Base-by-base conservation (phyloP, 441 rosid genomes). In the Iberis amara region DNA sequence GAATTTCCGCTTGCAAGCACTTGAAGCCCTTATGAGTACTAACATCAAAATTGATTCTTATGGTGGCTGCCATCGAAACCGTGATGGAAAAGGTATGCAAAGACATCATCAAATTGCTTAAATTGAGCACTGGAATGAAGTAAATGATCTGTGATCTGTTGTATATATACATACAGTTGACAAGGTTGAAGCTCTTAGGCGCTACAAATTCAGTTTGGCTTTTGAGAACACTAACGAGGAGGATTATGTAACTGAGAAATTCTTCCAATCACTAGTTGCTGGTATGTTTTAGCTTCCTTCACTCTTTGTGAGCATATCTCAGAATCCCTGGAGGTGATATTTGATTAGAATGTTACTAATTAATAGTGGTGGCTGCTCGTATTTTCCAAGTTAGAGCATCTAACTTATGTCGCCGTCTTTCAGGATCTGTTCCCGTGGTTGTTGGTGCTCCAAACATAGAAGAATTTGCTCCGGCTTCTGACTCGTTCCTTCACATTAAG, bases 141-240 rank as follows among this genome's bases (percentile, higher is more conserved):
- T 30, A 30, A 5, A 30, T 30, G 33, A 30, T 30, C 8, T 30
- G 33, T 57, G 35, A 62, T 55, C 30, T 54, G 21, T 46, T 24
- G n/a, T 5, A 0, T 18, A 13, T 40, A 23, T 30, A 7, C 64
- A 42, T 71, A 70, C 82, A 83, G 96, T 85, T 71, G 80, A 82
- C 69, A 91, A 88, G 73, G 86, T 85, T 39, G 84, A 82, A 73
- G 59, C 96, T 52, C 78, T 88, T 62, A 88, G 76, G 64, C 87
- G 14, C 36, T 91, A 91, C 67, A 88, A 79, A 65, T 88, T 85
- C 72, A 91, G 96, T 75, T 65, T 91, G 74, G 96, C 98, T 58
- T 88, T 85, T 66, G 98, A 88, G 79, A 91, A 91, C 61, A 88
- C 98, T 13, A 91, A 88, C 18, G 96, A 91, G 70, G 98, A 88